phyloP scores from a whole-genome alignment of 306 rosid genomes.

The Prunus campanulata region DNA sequence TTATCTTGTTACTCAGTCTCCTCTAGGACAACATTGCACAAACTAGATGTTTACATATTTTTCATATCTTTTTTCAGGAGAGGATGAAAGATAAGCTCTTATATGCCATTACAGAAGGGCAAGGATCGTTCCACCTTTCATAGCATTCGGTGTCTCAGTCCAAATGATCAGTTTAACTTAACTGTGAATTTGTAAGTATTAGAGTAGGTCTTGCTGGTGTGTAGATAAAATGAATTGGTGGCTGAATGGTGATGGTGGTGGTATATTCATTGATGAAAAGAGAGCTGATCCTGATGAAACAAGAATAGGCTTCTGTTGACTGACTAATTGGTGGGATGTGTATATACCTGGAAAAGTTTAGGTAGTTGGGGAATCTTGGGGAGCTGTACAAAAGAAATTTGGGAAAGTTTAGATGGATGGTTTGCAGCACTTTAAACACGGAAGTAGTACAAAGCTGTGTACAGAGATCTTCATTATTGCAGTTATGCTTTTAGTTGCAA shows the following conservation, averaged over 20 bases:
- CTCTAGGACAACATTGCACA: background rate
- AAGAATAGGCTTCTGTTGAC: constrained; percentile 48
- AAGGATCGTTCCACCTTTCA: constrained; percentile 97
- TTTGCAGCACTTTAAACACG: constrained; percentile 18
- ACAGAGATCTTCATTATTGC: constrained; percentile 28
- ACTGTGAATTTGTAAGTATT: constrained; percentile 67
- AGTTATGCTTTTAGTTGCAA: background rate
- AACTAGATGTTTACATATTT: background rate
- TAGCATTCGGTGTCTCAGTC: constrained; percentile 29
- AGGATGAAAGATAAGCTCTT: constrained; percentile 86
- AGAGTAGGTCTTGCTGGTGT: constrained; percentile 49
- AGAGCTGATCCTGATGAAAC: constrained; percentile 40
- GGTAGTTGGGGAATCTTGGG: constrained; percentile 30
- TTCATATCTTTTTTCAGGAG: constrained; percentile 53
- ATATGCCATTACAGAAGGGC: constrained; percentile 94
- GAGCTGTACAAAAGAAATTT: constrained; percentile 34
- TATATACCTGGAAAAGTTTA: constrained; percentile 46
- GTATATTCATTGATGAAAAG: constrained; percentile 24
- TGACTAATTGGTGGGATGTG: constrained; percentile 53
- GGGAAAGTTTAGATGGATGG: constrained; percentile 28
- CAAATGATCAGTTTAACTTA: constrained; percentile 19
- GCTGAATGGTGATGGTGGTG: constrained; percentile 26
- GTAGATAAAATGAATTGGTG: constrained; percentile 43
- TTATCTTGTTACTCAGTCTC: background rate
- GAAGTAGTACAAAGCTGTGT: constrained; percentile 34